phyloP scores from a whole-genome alignment of 208 protist genomes.

The Crithidia expoeki region DNA sequence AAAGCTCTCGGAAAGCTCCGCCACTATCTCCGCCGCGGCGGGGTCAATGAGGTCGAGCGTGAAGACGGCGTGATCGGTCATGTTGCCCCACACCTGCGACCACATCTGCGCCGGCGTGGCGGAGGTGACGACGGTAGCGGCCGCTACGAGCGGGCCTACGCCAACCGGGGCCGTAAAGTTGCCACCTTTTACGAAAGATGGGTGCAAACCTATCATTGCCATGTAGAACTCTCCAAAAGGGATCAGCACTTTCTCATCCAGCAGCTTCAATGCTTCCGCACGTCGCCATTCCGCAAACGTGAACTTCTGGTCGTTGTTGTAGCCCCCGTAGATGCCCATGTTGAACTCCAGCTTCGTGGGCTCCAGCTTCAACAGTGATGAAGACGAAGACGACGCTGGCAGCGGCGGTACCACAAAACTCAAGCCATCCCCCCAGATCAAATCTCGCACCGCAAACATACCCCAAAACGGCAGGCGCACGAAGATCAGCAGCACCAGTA shows the following conservation, averaged over 20 bases:
- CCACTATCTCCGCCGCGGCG: neutral
- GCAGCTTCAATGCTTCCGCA: constrained; percentile 15
- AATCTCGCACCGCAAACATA: constrained; percentile 33
- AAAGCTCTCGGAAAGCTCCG: constrained; percentile 26
- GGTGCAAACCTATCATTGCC: constrained; percentile 15
- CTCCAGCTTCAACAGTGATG: too few species aligned
- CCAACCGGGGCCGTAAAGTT: constrained; percentile 1
- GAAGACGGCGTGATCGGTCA: constrained; percentile 35
- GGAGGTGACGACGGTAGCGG: constrained; percentile 3
- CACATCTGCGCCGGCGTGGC: constrained; percentile 20
- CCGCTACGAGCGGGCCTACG: constrained; percentile 17
- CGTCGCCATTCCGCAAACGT: constrained; percentile 26
- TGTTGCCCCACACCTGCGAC: constrained; percentile 32
- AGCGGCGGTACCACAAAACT: neutral
- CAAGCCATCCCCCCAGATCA: constrained; percentile 27
- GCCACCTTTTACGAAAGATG: neutral
- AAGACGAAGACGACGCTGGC: neutral
- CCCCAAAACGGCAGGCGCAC: constrained; percentile 44
- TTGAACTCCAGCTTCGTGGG: constrained; percentile 23
- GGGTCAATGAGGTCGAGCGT: constrained; percentile 28
- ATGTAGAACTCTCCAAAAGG: constrained; percentile 27
- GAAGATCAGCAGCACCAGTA: constrained; percentile 61
- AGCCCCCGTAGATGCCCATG: neutral
- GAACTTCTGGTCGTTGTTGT: constrained; percentile 6
- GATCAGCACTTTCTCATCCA: constrained; percentile 24